Evolutionary conservation across 2,329 filamentous ascomycete genomes (phyloP), one percentile per base, ranked within the genome.

Genomic region (Trichophyton verrucosum): DNA sequence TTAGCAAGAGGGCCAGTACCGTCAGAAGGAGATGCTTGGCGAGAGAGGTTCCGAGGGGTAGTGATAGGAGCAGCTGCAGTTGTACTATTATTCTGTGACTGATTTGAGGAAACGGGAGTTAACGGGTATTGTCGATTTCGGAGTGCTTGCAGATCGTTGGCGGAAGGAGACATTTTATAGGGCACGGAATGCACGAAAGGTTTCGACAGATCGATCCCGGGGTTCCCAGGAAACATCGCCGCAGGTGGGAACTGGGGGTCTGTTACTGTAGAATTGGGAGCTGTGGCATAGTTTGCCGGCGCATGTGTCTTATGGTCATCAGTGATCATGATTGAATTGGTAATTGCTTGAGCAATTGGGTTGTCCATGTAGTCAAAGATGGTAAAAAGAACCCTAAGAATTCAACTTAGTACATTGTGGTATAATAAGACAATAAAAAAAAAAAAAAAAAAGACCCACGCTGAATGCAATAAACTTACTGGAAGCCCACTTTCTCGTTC

Each of bases 251-350:
- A 68, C 62, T 75, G 72, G 42, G 69, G 71, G 64, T 75, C 73
- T n/a, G 70, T 66, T 30, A 74, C 61, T 8, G 70, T 68, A 40
- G 74, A 68, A 11, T 67, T 73, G 13, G 72, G 68, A 3, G 73
- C 65, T 49, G 72, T 62, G 61, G 69, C 65, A 61, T 73, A 65
- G 60, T 70, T 69, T 61, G 68, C 72, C 65, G 78, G 74, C 58
- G 79, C 73, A 67, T 89, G 87, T 6, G 90, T 96, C 77, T 97
- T 97, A 77, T 97, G 92, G 69, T 99, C 92, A 71, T 99, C 92
- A 0, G 94, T 97, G 65, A 97, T 96, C 82, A 96, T 92, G 65
- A 97, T 95, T 0, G 90, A 88, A 60, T 87, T 85, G 20, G 89
- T 90, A 65, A 96, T 86, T 59, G 86, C 84, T 74, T 99, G 92